A percentile compares a stretch with the other conserved stretches of the same genome.
phyloP scores from a whole-genome alignment of 2,329 filamentous ascomycete species.

The Diaporthe longicolla region DNA sequence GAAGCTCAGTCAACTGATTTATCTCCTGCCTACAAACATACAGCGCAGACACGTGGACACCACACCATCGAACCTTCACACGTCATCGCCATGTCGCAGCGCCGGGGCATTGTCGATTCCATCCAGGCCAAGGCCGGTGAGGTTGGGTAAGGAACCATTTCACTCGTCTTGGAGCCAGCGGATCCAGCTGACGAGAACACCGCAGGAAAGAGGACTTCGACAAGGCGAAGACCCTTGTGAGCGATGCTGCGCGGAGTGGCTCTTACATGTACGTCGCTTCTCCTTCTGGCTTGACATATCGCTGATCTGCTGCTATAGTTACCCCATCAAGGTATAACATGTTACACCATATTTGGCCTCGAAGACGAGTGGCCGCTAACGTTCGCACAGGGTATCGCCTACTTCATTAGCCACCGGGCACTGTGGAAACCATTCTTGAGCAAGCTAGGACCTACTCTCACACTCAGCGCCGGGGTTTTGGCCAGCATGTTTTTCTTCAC shows the following conservation, averaged over 20 bases:
- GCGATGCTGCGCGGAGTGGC: slow-evolving; percentile 79
- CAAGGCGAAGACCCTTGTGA: slow-evolving; percentile 73
- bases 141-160: slow-evolving; percentile 57
- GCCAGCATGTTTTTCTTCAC: slow-evolving; percentile 88
- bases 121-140: slow-evolving; percentile 64
- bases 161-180: background rate
- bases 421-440: slow-evolving; percentile 73
- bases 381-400: slow-evolving; percentile 67
- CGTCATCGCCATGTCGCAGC: slow-evolving; percentile 41
- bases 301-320: slow-evolving; percentile 21
- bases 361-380: slow-evolving; percentile 9
- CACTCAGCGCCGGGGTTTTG: slow-evolving; percentile 80
- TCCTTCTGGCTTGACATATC: background rate
- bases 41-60: background rate
- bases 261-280: slow-evolving; percentile 78
- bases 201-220: slow-evolving; percentile 78
- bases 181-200: slow-evolving; percentile 38
- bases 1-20: background rate
- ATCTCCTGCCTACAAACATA: background rate
- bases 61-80: background rate
- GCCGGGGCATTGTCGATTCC: slow-evolving; percentile 51
- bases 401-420: slow-evolving; percentile 68
- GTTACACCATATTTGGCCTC: background rate
- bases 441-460: slow-evolving; percentile 72
- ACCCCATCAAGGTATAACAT: slow-evolving; percentile 74